These are phyloP conservation scores for Lasiodiplodia theobromae DNA, from an alignment of 2,329 filamentous ascomycete species.

Conservation along the genomic window DNA sequence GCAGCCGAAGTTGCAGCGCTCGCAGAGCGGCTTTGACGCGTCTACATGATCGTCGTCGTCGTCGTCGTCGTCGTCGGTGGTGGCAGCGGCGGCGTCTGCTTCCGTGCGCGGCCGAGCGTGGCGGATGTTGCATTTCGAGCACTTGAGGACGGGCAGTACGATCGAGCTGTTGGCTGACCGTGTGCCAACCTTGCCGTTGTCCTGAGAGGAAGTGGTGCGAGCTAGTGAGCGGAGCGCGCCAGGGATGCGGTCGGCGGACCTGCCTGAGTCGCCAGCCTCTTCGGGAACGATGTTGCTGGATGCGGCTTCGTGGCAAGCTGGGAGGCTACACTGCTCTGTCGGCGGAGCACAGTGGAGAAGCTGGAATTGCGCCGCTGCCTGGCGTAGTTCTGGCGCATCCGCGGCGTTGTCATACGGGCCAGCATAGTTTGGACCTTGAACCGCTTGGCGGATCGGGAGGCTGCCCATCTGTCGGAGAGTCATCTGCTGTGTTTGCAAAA, in stretches of 20 bases:
- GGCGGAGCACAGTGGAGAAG: constrained; percentile 32
- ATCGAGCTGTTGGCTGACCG: neutral
- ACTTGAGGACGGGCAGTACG: constrained; percentile 34
- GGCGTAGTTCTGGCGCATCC: constrained; percentile 38
- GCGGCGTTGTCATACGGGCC: constrained; percentile 46
- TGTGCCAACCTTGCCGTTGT: neutral
- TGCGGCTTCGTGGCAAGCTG: constrained; percentile 41
- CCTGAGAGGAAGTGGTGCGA: constrained; percentile 19
- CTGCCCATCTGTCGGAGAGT: constrained; percentile 47
- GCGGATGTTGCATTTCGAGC: constrained; percentile 40
- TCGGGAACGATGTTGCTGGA: constrained; percentile 43
- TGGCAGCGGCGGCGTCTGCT: neutral
- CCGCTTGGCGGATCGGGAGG: constrained; percentile 53
- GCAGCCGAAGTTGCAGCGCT: constrained; percentile 52
- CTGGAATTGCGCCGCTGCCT: constrained; percentile 45
- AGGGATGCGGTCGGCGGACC: constrained; percentile 52
- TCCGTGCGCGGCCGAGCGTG: constrained; percentile 38
- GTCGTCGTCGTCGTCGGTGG: constrained; percentile 4
- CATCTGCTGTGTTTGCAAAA: constrained; percentile 46
- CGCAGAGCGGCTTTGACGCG: constrained; percentile 41
- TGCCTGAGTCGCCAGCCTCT: constrained; percentile 49
- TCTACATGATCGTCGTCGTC: neutral
- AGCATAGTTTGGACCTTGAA: constrained; percentile 53
- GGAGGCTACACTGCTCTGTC: constrained; percentile 37
- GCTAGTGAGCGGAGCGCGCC: constrained; percentile 38